A percentile compares a stretch with the other conserved stretches of the same genome.
Conservation (phyloP, 2,329 filamentous ascomycete species). For the Graphiopsis chlorocephala region DNA sequence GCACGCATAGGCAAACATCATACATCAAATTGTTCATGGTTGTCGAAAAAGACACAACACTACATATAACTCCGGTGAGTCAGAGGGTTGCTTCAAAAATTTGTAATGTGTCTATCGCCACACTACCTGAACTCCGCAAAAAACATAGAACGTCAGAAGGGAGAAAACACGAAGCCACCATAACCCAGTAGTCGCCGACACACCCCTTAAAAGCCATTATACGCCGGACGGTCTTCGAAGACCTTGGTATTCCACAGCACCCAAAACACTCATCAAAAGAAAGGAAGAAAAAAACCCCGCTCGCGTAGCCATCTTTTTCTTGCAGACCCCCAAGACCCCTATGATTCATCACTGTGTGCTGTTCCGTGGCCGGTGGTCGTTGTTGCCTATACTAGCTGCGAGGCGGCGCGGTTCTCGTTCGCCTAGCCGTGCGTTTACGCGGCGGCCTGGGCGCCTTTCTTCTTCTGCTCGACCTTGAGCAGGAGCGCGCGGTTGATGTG, state of each 20-base stretch:
- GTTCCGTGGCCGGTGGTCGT: neutral
- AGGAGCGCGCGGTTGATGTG: conserved; percentile 98
- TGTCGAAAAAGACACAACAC: neutral
- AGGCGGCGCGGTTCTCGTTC: neutral
- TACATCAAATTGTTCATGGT: neutral
- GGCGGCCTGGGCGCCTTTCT: conserved; percentile 61
- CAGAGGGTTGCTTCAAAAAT: neutral
- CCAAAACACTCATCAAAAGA: conserved; percentile 5
- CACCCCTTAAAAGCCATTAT: conserved; percentile 7
- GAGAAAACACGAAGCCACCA: conserved; percentile 13
- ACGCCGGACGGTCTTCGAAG: conserved; percentile 2
- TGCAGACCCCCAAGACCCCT: neutral
- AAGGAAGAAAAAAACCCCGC: conserved; percentile 9
- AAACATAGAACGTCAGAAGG: neutral
- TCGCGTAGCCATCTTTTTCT: neutral
- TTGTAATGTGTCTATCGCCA: neutral
- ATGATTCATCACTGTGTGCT: neutral
- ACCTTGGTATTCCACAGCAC: conserved; percentile 13
- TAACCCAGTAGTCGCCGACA: conserved; percentile 16
- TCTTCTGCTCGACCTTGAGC: conserved; percentile 96
- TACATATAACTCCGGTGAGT: neutral
- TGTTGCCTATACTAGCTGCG: neutral
- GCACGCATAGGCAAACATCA: neutral
- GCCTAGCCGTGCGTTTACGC: neutral
- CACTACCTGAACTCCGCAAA: conserved; percentile 1